Conservation (phyloP, 257 asterid species). For the Thymus quinquecostatus region DNA sequence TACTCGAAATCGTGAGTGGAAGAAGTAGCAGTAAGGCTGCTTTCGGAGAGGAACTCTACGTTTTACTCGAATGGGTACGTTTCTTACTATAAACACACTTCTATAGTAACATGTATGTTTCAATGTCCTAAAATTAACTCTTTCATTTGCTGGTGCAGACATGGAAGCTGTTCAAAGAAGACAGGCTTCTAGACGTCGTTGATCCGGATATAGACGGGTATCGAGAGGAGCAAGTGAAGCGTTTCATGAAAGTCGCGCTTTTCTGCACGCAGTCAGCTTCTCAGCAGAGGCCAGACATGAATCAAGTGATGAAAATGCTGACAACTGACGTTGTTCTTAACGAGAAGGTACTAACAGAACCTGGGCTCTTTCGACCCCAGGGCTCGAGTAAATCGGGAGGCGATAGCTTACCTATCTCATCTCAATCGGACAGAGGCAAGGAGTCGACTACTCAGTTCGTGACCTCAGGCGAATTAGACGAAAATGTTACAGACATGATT, state of each 20-base stretch:
- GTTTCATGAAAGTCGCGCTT: slow-evolving; percentile 65
- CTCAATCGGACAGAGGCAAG: slow-evolving; percentile 40
- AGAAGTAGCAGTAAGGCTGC: slow-evolving; percentile 68
- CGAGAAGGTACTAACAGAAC: slow-evolving; percentile 57
- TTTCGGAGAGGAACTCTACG: slow-evolving; percentile 61
- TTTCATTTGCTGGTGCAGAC: slow-evolving; percentile 50
- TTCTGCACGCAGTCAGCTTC: slow-evolving; percentile 78
- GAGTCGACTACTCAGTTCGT: slow-evolving; percentile 30
- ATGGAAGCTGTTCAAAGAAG: slow-evolving; percentile 73
- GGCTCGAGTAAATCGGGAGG: slow-evolving; percentile 31
- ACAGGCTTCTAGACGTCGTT: slow-evolving; percentile 57
- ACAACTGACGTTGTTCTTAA: slow-evolving; percentile 61
- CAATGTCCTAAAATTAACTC: background rate
- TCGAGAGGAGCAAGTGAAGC: slow-evolving; percentile 50
- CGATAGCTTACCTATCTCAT: slow-evolving; percentile 37
- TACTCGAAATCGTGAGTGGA: slow-evolving; percentile 81
- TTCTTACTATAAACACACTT: background rate
- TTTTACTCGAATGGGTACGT: slow-evolving; percentile 77
- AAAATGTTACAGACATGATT: slow-evolving; percentile 46
- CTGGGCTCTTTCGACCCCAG: slow-evolving; percentile 56
- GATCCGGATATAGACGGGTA: slow-evolving; percentile 64
- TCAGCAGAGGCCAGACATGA: slow-evolving; percentile 79
- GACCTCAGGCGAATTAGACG: slow-evolving; percentile 37
- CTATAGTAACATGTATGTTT: background rate
- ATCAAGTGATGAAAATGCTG: slow-evolving; percentile 73